Evolutionary conservation across 208 protist genomes (phyloP).

Genomic region (Phytomonas francai): DNA sequence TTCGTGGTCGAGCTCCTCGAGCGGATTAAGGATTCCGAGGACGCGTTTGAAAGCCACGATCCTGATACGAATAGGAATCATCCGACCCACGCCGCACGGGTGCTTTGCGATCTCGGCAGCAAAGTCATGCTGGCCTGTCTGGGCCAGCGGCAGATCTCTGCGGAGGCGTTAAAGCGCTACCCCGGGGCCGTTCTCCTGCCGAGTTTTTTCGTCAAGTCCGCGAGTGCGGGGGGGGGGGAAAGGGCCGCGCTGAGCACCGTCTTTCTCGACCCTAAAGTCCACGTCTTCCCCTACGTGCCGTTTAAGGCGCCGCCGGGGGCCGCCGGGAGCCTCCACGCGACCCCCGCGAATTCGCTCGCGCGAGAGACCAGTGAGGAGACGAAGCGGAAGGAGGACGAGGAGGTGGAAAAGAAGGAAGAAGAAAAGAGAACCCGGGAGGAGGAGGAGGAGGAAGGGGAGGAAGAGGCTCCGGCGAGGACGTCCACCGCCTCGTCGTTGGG

Average conservation of each 20-base stretch:
- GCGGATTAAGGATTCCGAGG: constrained; percentile 67
- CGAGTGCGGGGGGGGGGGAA: constrained; percentile 13
- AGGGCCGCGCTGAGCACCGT: constrained; percentile 34
- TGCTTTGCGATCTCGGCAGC: constrained; percentile 69
- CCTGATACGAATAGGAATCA: constrained; percentile 3
- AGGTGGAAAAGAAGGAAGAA: constrained; percentile 4
- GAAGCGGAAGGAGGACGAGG: neutral
- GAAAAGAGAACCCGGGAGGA: constrained; percentile 2
- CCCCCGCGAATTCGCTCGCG: neutral
- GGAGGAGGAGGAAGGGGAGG: too few relatives aligned
- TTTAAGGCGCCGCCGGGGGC: constrained; percentile 27
- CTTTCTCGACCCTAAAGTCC: constrained; percentile 34
- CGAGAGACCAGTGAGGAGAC: neutral
- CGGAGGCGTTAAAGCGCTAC: constrained; percentile 57
- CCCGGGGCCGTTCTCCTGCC: constrained; percentile 57
- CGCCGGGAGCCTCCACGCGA: constrained; percentile 8
- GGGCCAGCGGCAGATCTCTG: constrained; percentile 38
- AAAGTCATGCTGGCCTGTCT: constrained; percentile 55
- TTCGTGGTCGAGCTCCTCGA: constrained; percentile 69
- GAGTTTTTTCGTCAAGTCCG: constrained; percentile 43
- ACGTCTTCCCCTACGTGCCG: constrained; percentile 33
- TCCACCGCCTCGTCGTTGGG: too few relatives aligned
- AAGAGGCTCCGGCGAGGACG: too few relatives aligned
- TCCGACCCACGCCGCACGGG: constrained; percentile 29
- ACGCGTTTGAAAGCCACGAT: constrained; percentile 28